Evolutionary conservation across 2,329 filamentous ascomycete species (phyloP).

Genomic region (Trichoderma breve): DNA sequence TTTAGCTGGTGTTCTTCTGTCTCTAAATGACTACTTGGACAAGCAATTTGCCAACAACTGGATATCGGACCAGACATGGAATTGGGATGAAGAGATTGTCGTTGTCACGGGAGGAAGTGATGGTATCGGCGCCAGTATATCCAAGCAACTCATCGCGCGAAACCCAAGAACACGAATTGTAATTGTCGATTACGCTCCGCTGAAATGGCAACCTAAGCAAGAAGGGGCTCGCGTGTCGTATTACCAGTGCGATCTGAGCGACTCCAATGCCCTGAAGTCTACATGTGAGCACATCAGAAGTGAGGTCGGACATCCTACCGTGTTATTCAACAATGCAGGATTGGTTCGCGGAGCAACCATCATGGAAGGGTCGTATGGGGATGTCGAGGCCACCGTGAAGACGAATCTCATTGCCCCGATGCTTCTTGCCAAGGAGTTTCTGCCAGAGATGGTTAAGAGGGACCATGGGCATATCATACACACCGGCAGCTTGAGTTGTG

Average conservation of each 20-base stretch:
- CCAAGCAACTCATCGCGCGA: constrained; percentile 27
- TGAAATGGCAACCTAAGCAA: constrained; percentile 28
- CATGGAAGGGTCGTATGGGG: constrained; percentile 30
- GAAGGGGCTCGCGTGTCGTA: constrained; percentile 26
- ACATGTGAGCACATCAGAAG: constrained; percentile 31
- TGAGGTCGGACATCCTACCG: constrained; percentile 39
- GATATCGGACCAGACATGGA: constrained; percentile 26
- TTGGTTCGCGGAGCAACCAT: constrained; percentile 31
- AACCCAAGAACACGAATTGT: constrained; percentile 32
- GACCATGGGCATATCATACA: constrained; percentile 67
- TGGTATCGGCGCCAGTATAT: constrained; percentile 39
- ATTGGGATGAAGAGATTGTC: constrained; percentile 40
- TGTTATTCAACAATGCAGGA: constrained; percentile 39
- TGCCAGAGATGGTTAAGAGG: constrained; percentile 54
- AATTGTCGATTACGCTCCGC: constrained; percentile 36
- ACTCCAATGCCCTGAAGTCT: constrained; percentile 29
- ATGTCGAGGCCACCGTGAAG: constrained; percentile 32
- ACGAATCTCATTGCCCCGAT: constrained; percentile 60
- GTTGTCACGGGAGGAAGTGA: constrained; percentile 41
- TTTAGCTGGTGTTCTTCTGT: constrained; percentile 21
- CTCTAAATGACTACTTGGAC: constrained; percentile 27
- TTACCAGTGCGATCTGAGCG: constrained; percentile 38
- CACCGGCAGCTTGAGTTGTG: constrained; percentile 57
- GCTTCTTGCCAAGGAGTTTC: constrained; percentile 55
- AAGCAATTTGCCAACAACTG: constrained; percentile 29